Percentiles rank a stretch among this genome's conserved stretches.
Evolutionary conservation across 1,284 basidiomycete species (phyloP).

Genomic region (Wallemia hederae): DNA sequence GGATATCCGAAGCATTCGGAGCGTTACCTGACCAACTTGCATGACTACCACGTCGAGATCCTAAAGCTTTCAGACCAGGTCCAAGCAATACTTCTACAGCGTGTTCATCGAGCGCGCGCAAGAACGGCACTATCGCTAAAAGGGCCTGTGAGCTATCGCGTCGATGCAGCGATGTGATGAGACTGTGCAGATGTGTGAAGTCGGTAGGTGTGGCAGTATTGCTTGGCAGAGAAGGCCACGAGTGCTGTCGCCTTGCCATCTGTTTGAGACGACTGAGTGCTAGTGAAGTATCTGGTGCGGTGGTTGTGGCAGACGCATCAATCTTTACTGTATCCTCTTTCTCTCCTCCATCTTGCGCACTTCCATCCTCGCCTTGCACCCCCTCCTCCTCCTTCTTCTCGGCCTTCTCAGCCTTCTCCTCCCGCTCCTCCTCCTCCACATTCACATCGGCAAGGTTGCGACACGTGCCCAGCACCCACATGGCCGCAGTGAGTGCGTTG

Average conservation of each 20-base stretch:
- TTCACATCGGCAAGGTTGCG: neutral
- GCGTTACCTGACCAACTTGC: neutral
- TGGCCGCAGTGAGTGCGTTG: neutral
- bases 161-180: neutral
- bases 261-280: neutral
- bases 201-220: neutral
- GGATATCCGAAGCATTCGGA: no score
- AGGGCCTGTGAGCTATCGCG: neutral
- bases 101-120: neutral
- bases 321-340: no score
- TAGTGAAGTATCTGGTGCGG: no score
- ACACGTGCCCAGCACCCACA: neutral
- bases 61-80: neutral
- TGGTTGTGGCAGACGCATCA: no score
- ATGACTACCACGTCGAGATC: neutral
- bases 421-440: neutral
- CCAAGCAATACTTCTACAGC: neutral
- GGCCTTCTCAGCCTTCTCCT: neutral
- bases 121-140: neutral
- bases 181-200: neutral
- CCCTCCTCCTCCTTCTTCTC: no score
- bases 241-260: neutral
- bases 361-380: no score
- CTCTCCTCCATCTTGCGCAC: no score
- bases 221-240: neutral